These are phyloP conservation scores for Raddia distichophylla DNA, from an alignment of 176 grass and related monocot genomes.

Conservation along the genomic window DNA sequence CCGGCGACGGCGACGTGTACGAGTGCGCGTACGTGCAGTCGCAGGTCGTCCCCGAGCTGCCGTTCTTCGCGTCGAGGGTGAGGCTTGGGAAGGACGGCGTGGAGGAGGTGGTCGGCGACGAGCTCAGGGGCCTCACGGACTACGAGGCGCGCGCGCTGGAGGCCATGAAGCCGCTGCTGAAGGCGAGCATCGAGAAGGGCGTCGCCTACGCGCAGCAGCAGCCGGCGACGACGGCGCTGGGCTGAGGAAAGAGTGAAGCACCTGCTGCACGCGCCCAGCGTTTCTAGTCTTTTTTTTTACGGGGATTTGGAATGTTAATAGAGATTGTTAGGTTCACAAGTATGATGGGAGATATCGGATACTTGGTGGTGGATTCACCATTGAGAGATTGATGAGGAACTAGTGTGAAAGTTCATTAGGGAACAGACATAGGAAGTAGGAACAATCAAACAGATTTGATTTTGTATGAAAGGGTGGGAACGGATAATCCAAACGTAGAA, in stretches of 20 bases:
- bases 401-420: too few relatives aligned
- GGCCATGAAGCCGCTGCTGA: constrained; percentile 52
- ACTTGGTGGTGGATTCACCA: too few relatives aligned
- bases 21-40: constrained; percentile 59
- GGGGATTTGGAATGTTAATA: background rate
- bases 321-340: background rate
- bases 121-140: constrained; percentile 41
- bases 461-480: too few relatives aligned
- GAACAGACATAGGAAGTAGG: background rate
- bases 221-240: background rate
- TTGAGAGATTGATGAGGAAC: too few relatives aligned
- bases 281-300: background rate
- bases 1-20: constrained; percentile 48
- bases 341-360: background rate
- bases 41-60: constrained; percentile 45
- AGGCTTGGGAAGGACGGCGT: constrained; percentile 52
- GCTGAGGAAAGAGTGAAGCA: background rate
- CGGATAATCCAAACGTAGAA: too few relatives aligned
- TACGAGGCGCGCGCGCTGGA: constrained; percentile 53
- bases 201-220: constrained; percentile 47
- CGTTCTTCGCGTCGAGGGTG: constrained; percentile 63
- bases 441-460: background rate
- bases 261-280: background rate
- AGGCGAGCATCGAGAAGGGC: constrained; percentile 59
- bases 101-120: constrained; percentile 38